A percentile compares a stretch with the other conserved stretches of the same genome.
phyloP scores from a whole-genome alignment of 352 stramenopile genomes.

The Globisporangium acanthophoron region DNA sequence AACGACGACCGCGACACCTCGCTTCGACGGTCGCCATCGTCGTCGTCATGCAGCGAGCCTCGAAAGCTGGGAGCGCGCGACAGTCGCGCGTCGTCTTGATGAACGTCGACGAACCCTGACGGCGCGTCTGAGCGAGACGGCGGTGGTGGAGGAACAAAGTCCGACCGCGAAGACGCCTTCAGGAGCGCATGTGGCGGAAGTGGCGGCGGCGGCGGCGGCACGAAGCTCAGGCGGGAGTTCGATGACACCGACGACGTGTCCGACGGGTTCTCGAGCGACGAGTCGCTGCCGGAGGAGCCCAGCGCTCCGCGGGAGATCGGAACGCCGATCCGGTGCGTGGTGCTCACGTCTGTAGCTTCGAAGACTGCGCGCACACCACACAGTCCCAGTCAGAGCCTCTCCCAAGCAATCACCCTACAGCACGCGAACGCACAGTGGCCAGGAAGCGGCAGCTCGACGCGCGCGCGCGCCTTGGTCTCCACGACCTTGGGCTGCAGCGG shows the following conservation, averaged over 20 bases:
- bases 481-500: conserved; percentile 57
- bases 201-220: conserved; percentile 16
- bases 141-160: conserved; percentile 12
- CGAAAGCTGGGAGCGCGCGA: conserved; percentile 55
- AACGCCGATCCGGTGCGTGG: conserved; percentile 10
- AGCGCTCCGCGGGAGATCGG: conserved; percentile 17
- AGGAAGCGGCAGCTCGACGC: conserved; percentile 65
- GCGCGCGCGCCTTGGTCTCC: conserved; percentile 56
- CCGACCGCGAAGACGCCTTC: conserved; percentile 5
- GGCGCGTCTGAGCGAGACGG: conserved; percentile 8
- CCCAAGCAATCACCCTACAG: neutral
- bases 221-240: conserved; percentile 19
- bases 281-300: conserved; percentile 38
- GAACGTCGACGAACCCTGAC: conserved; percentile 13
- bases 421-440: conserved; percentile 56
- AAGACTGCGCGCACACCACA: conserved; percentile 30
- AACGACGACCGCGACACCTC: conserved; percentile 38
- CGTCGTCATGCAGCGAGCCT: conserved; percentile 37
- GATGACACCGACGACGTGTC: conserved; percentile 50
- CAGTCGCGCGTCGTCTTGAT: conserved; percentile 15
- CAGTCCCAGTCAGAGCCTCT: neutral
- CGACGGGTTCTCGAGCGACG: conserved; percentile 32
- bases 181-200: conserved; percentile 10
- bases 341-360: conserved; percentile 27
- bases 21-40: conserved; percentile 23